Evolutionary conservation across 257 asterid species (phyloP).

Genomic region (Gynochthodes officinalis): DNA sequence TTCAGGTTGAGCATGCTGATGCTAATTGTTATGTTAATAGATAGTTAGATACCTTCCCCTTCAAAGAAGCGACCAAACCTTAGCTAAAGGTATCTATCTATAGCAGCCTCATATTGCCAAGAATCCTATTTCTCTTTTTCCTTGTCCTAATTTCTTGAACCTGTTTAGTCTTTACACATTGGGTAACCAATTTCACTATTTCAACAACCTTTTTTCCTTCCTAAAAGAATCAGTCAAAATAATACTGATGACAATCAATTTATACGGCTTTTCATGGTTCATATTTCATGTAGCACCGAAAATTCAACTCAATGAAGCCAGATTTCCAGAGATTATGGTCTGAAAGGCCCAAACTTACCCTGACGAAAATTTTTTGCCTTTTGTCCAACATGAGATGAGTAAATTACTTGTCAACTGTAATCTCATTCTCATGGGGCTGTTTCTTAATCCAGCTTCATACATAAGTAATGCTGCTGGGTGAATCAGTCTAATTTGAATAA

Average conservation of each 20-base stretch:
- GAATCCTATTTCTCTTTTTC: constrained; percentile 2
- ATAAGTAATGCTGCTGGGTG: constrained; percentile 16
- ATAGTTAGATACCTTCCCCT: too few relatives aligned
- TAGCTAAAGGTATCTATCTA: neutral
- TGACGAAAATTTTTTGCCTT: constrained; percentile 9
- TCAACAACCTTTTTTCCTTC: too few relatives aligned
- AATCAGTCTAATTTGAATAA: constrained; percentile 22
- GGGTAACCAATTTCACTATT: too few relatives aligned
- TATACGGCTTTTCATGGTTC: too few relatives aligned
- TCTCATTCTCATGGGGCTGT: constrained; percentile 38
- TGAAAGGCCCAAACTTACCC: neutral
- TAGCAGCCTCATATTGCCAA: constrained; percentile 4
- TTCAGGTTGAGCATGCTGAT: too few relatives aligned
- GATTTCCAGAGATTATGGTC: neutral
- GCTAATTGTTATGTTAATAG: too few relatives aligned
- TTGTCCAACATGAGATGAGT: neutral
- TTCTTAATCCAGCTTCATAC: too few relatives aligned
- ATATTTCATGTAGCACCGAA: too few relatives aligned
- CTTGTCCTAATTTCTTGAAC: neutral
- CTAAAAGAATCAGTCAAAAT: too few relatives aligned
- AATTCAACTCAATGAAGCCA: neutral
- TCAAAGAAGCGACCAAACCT: constrained; percentile 31
- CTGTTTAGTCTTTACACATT: too few relatives aligned
- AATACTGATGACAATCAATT: too few relatives aligned
- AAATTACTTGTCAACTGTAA: constrained; percentile 30